Conservation (phyloP, 2,329 filamentous ascomycete genomes). For the Monilinia laxa region DNA sequence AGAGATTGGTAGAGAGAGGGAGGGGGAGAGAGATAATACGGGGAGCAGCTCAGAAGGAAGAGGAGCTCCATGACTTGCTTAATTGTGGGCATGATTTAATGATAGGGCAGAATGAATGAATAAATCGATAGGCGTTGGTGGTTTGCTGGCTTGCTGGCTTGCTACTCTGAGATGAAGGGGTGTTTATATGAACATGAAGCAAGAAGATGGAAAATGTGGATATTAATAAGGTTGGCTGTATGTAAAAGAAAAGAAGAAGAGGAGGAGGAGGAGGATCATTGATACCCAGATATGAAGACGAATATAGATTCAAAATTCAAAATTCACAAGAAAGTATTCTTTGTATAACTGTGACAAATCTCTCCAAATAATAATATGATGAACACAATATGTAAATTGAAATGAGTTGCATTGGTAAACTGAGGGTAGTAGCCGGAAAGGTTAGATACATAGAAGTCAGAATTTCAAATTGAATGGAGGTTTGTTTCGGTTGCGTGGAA, state of each 20-base stretch:
- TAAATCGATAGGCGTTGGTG: neutral
- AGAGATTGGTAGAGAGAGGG: neutral
- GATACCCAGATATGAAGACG: constrained; percentile 12
- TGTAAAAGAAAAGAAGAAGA: neutral
- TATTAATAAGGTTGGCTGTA: neutral
- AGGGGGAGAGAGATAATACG: neutral
- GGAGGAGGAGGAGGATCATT: neutral
- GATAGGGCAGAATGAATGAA: neutral
- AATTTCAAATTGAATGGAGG: no score
- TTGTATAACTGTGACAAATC: neutral
- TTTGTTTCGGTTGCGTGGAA: no score
- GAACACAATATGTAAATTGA: no score
- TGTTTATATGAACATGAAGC: neutral
- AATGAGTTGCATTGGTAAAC: no score
- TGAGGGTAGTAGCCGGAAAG: no score
- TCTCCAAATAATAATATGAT: no score
- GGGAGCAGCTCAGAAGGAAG: neutral
- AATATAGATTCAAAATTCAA: neutral
- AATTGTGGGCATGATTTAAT: constrained; percentile 1
- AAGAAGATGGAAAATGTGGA: neutral
- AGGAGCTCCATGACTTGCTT: neutral
- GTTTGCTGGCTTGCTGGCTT: no score
- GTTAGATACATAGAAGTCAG: no score
- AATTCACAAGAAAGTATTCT: neutral
- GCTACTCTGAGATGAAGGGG: neutral